These are phyloP conservation scores for Malania oleifera DNA, from an alignment of 164 flowering plant genomes.

Conservation along the genomic window DNA sequence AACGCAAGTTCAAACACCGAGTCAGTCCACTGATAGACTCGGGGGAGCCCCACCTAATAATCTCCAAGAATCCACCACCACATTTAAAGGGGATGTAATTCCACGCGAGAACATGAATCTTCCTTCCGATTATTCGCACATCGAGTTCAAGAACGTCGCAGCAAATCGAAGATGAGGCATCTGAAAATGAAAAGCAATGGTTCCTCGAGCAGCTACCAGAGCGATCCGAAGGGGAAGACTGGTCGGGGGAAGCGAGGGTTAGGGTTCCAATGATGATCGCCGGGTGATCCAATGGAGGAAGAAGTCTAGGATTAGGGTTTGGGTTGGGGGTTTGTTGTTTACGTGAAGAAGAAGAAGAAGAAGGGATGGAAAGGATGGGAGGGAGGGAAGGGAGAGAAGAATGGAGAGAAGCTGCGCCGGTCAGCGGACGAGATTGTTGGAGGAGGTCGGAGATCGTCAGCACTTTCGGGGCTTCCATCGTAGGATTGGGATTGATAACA, in stretches of 20 bases:
- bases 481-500: background rate
- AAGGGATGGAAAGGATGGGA: slow-evolving; percentile 5
- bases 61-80: slow-evolving; percentile 62
- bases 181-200: slow-evolving; percentile 62
- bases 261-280: slow-evolving; percentile 57
- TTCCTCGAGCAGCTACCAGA: slow-evolving; percentile 14
- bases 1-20: slow-evolving; percentile 16
- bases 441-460: slow-evolving; percentile 52
- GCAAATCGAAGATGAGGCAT: slow-evolving; percentile 46
- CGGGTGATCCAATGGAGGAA: slow-evolving; percentile 40
- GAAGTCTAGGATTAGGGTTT: slow-evolving; percentile 30
- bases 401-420: slow-evolving; percentile 45
- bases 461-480: slow-evolving; percentile 19
- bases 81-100: slow-evolving; percentile 65
- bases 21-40: slow-evolving; percentile 13
- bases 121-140: slow-evolving; percentile 31
- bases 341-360: slow-evolving; percentile 7
- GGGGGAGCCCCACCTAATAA: slow-evolving; percentile 52
- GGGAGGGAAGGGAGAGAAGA: slow-evolving; percentile 3
- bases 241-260: slow-evolving; percentile 27
- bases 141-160: slow-evolving; percentile 64
- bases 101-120: slow-evolving; percentile 61
- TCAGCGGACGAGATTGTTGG: slow-evolving; percentile 42
- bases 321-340: background rate
- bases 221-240: slow-evolving; percentile 10